Base-by-base conservation (phyloP, 2,329 filamentous ascomycete species). In the Fusarium nematophilum region DNA sequence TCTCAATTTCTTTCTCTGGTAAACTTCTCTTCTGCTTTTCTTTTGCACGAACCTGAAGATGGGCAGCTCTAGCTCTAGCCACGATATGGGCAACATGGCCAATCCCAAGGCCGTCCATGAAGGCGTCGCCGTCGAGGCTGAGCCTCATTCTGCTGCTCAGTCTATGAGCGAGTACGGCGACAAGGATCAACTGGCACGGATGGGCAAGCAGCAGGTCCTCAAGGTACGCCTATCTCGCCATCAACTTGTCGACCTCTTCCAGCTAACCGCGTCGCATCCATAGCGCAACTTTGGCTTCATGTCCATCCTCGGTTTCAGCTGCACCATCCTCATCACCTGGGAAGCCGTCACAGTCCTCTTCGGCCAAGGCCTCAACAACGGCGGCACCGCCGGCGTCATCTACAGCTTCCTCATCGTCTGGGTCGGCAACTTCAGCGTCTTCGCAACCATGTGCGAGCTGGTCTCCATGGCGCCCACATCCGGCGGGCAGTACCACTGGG, bases 401-500 rank as follows among this genome's bases (percentile, higher is more conserved):
- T 86, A 81, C 75, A 76, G 81, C 4, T 84, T 79, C 49, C 55
- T 84, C 3, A 68, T 81, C 29, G 77, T 76, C 9, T 81, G 80
- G 77, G 64, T 78, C 26, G 81, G 81, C 4, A 79, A 76, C 59
- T 65, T 79, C 25, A 75, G 76, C 27, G 75, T 81, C 21, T 80
- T 79, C 21, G 70, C 74, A 4, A 75, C 68, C 17, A 65, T 73
- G 58, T 70, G 66, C 10, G 79, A 81, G 67, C 74, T 80, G 57
- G 76, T 76, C 2, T 80, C 77, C 0, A 80, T 81, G 74, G 77
- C 82, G 56, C 62, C 84, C 65, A 66, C 85, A 64, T 52, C 82
- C 0, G 85, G 83, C 38, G 85, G 85, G 8, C 83, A 88, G 70
- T 87, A 87, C 59, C 83, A 86, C 66, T 86, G 84, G 83, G 82